Base-by-base conservation (phyloP, 352 stramenopile genomes). In the Phytophthora tentaculata region DNA sequence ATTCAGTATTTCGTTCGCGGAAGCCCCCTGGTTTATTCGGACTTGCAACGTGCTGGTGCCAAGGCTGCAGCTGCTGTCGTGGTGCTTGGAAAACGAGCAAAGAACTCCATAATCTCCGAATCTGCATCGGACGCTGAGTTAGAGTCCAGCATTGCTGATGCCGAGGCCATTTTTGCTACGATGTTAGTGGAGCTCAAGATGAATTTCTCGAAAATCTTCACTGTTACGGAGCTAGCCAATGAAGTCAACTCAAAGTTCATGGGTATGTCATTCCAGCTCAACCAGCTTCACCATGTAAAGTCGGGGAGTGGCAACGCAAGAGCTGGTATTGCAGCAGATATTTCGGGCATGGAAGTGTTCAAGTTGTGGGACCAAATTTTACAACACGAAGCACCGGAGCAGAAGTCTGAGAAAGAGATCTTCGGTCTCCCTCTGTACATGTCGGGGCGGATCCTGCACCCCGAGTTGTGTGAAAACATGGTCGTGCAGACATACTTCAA, bases 141-240 rank as follows among this genome's bases (percentile, higher is more conserved):
- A 19, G 84, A 94, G 28, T 84, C 81, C 39, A 92, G 83, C 28
- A 90, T 96, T 2, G 79, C 83, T 26, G 88, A 96, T 60, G 80
- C 86, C 0, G 86, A 96, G 62, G 88, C 86, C 12, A 94, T 96
- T 69, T 94, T 96, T 53, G 80, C 79, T 23, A 94, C 88, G 17
- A 94, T 96, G 86, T 69, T 96, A 14, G 86, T 96, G 32, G 86
- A 94, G 60, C 71, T 96, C 32, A 94, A 96, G 64, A 94, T 96
- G 86, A 82, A 96, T 62, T 91, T 93, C 20, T 76, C 81, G 9
- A 85, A 81, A 59, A 89, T 94, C 41, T 96, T 96, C 49, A 94
- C 88, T 5, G 86, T 96, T 67, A 96, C 88, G 0, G 88, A 96
- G 52, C 82, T 96, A 22, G 73, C 84, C 1, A 84, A 96, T 51